Percentiles rank a stretch among this genome's conserved stretches.
These are phyloP conservation scores for Umbellularia californica DNA, from an alignment of 164 flowering plant genomes.

Conservation along the genomic window DNA sequence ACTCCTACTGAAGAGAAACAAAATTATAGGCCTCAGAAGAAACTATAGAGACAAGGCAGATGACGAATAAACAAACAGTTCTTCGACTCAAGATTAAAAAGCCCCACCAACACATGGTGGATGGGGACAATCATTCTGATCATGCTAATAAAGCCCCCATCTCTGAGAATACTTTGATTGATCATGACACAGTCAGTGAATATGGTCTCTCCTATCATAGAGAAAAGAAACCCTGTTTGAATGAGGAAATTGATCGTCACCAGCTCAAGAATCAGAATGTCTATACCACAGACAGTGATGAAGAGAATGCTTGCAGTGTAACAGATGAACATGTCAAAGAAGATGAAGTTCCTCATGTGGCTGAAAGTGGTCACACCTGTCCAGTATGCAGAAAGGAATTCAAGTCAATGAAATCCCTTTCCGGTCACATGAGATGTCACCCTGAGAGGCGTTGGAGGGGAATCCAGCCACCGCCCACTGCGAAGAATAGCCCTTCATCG, in stretches of 20 bases:
- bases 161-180: constrained; percentile 55
- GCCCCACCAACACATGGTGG: not conserved
- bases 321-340: not conserved
- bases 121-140: not conserved
- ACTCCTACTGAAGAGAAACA: too few relatives aligned
- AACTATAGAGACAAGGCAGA: not conserved
- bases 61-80: not conserved
- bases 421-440: constrained; percentile 80
- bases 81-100: constrained; percentile 7
- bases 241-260: not conserved
- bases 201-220: not conserved
- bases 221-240: not conserved
- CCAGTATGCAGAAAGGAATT: constrained; percentile 40
- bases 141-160: not conserved
- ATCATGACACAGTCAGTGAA: constrained; percentile 21
- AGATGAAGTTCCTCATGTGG: not conserved
- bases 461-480: constrained; percentile 37
- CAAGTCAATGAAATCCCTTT: constrained; percentile 47
- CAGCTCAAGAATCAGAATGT: constrained; percentile 1
- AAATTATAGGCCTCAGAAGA: too few relatives aligned
- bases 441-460: constrained; percentile 63
- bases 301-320: not conserved
- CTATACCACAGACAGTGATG: too few relatives aligned
- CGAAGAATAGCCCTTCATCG: constrained; percentile 17
- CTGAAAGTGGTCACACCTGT: constrained; percentile 22